phyloP scores from a whole-genome alignment of 176 grass and related monocot species.

The Dactylis glomerata region DNA sequence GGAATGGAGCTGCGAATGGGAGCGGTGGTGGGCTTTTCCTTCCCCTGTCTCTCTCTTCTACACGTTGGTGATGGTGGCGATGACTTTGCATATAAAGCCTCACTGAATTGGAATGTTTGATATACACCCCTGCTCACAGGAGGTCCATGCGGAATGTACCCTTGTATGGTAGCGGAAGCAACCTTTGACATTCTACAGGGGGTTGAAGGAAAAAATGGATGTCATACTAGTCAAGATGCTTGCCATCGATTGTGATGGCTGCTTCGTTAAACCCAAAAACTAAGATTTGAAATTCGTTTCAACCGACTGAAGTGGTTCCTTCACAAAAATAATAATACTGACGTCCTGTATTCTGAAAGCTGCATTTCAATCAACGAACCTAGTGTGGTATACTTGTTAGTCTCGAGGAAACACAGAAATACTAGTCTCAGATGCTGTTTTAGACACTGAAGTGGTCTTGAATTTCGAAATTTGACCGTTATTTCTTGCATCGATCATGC shows the following conservation, averaged over 20 bases:
- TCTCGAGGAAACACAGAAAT: not conserved
- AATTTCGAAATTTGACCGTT: not conserved
- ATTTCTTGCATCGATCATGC: too few species aligned
- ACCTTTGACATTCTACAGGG: not conserved
- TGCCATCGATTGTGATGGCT: not conserved
- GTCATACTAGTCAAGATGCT: not conserved
- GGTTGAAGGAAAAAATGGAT: not conserved
- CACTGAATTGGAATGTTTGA: not conserved
- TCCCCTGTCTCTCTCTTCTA: slow-evolving; percentile 5
- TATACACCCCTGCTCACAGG: not conserved
- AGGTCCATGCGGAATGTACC: not conserved
- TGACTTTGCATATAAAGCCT: not conserved
- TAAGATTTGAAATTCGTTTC: not conserved
- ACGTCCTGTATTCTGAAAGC: too few species aligned
- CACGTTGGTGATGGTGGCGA: not conserved
- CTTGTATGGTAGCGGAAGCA: not conserved
- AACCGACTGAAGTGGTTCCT: not conserved
- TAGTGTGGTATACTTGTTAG: not conserved
- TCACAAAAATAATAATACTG: too few species aligned
- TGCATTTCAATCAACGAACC: not conserved
- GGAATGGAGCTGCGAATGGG: slow-evolving; percentile 13
- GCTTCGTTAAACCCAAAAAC: not conserved
- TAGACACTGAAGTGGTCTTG: not conserved
- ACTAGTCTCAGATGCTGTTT: not conserved
- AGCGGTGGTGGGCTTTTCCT: not conserved